Conservation (phyloP, 2,329 filamentous ascomycete species). For the Ophiostoma triangulosporum region DNA sequence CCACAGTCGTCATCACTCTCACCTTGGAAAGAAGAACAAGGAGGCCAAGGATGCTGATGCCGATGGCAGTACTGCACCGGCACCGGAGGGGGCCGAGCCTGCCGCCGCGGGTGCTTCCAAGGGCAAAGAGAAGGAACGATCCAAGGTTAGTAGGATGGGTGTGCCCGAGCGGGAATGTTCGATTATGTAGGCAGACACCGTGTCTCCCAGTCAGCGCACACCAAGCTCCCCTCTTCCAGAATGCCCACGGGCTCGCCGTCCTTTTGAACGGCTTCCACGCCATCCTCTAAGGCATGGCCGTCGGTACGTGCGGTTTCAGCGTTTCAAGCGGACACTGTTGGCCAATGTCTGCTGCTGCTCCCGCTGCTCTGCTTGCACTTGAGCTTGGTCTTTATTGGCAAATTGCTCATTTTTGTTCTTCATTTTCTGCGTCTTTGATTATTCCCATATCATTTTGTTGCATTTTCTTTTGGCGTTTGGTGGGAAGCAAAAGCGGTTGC, state of each 20-base stretch:
- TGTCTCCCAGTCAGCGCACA: neutral
- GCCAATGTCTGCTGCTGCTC: neutral
- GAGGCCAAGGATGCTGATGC: conserved; percentile 2
- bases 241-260: neutral
- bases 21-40: conserved; percentile 10
- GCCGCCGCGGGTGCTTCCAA: neutral
- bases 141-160: conserved; percentile 12
- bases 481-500: neutral
- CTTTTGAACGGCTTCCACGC: neutral
- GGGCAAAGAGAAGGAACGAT: conserved; percentile 16
- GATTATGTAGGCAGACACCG: conserved; percentile 17
- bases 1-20: conserved; percentile 13
- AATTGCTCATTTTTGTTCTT: neutral
- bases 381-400: neutral
- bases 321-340: neutral
- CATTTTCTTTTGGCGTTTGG: neutral
- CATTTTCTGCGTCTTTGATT: neutral
- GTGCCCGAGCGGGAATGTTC: conserved; percentile 21
- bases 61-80: neutral
- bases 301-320: neutral
- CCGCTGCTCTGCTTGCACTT: neutral
- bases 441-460: neutral
- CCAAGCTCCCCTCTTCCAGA: neutral
- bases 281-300: neutral
- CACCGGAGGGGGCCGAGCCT: neutral